A percentile compares a stretch with the other conserved stretches of the same genome.
phyloP scores from a whole-genome alignment of 371 early-diverging fungal genomes.

The Actinomortierella ambigua region DNA sequence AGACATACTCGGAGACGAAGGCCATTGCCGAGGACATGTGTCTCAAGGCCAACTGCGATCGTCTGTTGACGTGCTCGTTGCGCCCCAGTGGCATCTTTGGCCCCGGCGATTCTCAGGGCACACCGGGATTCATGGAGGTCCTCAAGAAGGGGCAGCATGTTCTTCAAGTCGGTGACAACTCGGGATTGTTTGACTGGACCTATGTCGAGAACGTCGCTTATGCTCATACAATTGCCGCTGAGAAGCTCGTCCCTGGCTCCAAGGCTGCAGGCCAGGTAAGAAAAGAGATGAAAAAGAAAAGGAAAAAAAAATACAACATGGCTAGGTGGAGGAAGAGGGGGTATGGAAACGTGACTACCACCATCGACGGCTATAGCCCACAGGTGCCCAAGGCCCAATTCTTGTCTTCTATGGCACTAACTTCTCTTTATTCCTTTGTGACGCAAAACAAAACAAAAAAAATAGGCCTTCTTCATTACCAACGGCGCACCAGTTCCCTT shows the following conservation, averaged over 20 bases:
- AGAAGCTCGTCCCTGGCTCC: conserved; percentile 63
- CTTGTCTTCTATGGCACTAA: too few relatives aligned
- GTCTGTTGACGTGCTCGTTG: conserved; percentile 77
- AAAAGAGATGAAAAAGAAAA: neutral
- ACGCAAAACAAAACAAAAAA: neutral
- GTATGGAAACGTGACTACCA: too few relatives aligned
- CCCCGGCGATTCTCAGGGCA: conserved; percentile 87
- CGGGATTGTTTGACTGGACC: conserved; percentile 88
- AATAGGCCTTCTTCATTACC: conserved; percentile 87
- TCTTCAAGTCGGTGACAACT: conserved; percentile 88
- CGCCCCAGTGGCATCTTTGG: conserved; percentile 95
- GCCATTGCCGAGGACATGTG: conserved; percentile 86
- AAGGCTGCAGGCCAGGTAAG: conserved; percentile 57
- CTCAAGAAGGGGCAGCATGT: conserved; percentile 73
- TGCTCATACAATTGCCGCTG: conserved; percentile 88
- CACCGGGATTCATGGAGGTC: conserved; percentile 78
- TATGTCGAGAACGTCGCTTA: conserved; percentile 94
- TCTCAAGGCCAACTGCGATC: conserved; percentile 76
- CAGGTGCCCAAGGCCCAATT: too few relatives aligned
- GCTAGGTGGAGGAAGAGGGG: too few relatives aligned
- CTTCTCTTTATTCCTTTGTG: neutral
- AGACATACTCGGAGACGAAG: conserved; percentile 94
- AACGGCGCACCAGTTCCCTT: conserved; percentile 93
- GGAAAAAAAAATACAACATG: neutral
- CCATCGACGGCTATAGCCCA: neutral